Conservation (phyloP, 768 basidiomycete species). For the Auricularia cornea region DNA sequence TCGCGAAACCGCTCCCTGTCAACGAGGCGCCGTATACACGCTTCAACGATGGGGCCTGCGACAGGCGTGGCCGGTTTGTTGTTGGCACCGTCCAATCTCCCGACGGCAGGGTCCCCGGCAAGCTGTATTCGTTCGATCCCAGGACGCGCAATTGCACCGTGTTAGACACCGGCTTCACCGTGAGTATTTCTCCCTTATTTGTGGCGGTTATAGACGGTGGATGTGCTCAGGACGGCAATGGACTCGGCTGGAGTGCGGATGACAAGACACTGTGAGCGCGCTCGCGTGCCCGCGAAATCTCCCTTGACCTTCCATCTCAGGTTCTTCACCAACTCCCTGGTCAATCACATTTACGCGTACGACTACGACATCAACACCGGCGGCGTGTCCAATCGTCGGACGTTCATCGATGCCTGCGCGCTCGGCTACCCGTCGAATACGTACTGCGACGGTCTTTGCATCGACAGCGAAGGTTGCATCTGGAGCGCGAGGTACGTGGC, state of each 20-base stretch:
- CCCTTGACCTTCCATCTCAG: constrained; percentile 25
- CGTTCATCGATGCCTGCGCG: constrained; percentile 49
- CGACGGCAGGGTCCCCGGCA: constrained; percentile 43
- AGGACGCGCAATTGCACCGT: constrained; percentile 35
- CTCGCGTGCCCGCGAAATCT: not conserved
- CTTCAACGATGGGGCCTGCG: constrained; percentile 68
- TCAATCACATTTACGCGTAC: constrained; percentile 60
- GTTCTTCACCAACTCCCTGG: constrained; percentile 62
- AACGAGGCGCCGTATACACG: constrained; percentile 38
- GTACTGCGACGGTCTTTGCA: constrained; percentile 58
- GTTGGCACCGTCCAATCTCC: constrained; percentile 52
- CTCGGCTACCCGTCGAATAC: constrained; percentile 41
- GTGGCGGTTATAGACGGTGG: not conserved
- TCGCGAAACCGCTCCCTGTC: constrained; percentile 43
- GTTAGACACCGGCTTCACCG: constrained; percentile 59
- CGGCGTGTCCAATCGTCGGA: constrained; percentile 44
- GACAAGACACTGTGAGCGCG: constrained; percentile 46
- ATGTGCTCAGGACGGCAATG: constrained; percentile 45
- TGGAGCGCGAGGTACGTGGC: constrained; percentile 54
- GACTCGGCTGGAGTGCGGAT: constrained; percentile 56
- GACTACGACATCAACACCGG: constrained; percentile 50
- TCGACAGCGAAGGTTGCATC: constrained; percentile 53
- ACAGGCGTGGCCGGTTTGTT: constrained; percentile 54
- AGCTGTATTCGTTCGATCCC: constrained; percentile 54
- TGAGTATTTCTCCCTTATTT: constrained; percentile 19